phyloP scores from a whole-genome alignment of 2,329 filamentous ascomycete species.

The Zymoseptoria pseudotritici region DNA sequence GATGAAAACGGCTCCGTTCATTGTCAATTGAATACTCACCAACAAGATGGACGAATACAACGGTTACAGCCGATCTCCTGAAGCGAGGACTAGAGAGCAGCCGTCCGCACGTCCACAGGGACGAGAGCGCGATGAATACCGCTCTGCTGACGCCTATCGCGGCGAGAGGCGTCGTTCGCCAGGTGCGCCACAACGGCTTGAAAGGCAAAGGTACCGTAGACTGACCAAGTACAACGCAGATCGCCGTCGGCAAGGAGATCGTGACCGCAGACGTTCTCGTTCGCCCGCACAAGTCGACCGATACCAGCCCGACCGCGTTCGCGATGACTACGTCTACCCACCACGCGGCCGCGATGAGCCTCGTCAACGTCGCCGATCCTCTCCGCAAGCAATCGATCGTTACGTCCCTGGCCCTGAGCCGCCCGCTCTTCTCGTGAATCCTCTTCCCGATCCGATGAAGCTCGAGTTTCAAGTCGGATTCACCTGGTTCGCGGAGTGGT shows the following conservation, averaged over 20 bases:
- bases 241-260: slow-evolving; percentile 29
- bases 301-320: slow-evolving; percentile 63
- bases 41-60: slow-evolving; percentile 18
- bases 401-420: slow-evolving; percentile 70
- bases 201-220: not conserved
- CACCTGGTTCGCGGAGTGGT: slow-evolving; percentile 82
- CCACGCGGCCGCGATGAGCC: slow-evolving; percentile 55
- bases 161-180: slow-evolving; percentile 24
- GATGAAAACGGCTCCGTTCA: not conserved
- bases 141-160: slow-evolving; percentile 21
- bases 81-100: not conserved
- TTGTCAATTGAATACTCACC: not conserved
- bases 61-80: slow-evolving; percentile 4
- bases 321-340: slow-evolving; percentile 57
- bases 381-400: slow-evolving; percentile 64
- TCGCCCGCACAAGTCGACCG: slow-evolving; percentile 66
- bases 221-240: slow-evolving; percentile 18
- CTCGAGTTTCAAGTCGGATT: slow-evolving; percentile 76
- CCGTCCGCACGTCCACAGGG: slow-evolving; percentile 8
- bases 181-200: slow-evolving; percentile 12
- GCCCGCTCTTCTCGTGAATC: slow-evolving; percentile 50
- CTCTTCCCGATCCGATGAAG: slow-evolving; percentile 62
- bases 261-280: slow-evolving; percentile 61
- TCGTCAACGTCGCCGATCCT: slow-evolving; percentile 56
- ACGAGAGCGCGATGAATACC: slow-evolving; percentile 22